phyloP scores from a whole-genome alignment of 805 yeast genomes.

The Candida alai region DNA sequence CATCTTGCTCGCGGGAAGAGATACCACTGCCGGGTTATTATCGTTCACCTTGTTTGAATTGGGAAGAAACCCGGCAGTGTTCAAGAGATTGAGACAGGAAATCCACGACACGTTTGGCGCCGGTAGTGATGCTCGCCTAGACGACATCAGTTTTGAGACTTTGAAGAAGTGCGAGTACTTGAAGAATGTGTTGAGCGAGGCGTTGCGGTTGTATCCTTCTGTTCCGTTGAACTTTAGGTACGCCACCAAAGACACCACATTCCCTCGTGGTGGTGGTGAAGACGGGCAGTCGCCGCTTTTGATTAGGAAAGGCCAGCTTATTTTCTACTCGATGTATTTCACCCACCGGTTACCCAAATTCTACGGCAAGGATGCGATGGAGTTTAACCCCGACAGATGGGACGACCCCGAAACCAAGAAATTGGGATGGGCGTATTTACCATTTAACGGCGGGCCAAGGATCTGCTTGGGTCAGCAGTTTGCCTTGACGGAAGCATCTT shows the following conservation, averaged over 20 bases:
- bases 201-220: constrained; percentile 32
- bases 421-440: constrained; percentile 46
- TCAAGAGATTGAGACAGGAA: constrained; percentile 24
- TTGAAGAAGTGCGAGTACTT: constrained; percentile 33
- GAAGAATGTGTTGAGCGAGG: constrained; percentile 29
- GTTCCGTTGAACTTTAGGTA: constrained; percentile 32
- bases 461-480: constrained; percentile 55
- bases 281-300: constrained; percentile 36
- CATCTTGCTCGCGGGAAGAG: constrained; percentile 39
- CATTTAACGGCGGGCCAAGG: constrained; percentile 55
- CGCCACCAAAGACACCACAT: constrained; percentile 28
- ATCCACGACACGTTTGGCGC: constrained; percentile 23
- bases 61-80: constrained; percentile 28
- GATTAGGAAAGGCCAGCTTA: constrained; percentile 41
- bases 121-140: constrained; percentile 20
- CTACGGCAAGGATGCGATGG: constrained; percentile 45
- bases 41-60: constrained; percentile 29
- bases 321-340: constrained; percentile 35
- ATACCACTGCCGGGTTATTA: constrained; percentile 35
- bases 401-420: constrained; percentile 25
- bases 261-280: constrained; percentile 37
- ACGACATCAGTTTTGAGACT: constrained; percentile 25
- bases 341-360: constrained; percentile 38
- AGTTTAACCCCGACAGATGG: constrained; percentile 50
- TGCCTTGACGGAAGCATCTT: constrained; percentile 51